Evolutionary conservation across 176 grass and related monocot species (phyloP).

Genomic region (Juncus effusus): DNA sequence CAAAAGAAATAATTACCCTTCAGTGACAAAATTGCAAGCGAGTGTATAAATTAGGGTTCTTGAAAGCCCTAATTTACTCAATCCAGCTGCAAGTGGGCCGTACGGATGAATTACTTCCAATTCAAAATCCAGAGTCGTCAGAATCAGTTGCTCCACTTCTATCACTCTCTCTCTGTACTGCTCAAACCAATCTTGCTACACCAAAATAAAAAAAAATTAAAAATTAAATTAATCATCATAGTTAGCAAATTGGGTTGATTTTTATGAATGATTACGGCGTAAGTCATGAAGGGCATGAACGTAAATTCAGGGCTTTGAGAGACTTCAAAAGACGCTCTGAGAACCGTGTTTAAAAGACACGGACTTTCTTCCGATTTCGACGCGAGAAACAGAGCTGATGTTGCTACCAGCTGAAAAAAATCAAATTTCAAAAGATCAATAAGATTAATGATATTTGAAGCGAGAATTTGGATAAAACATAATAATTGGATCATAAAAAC

Average conservation of each 20-base stretch:
- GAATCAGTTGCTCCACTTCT: conserved; percentile 75
- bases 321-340: conserved; percentile 72
- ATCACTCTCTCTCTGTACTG: conserved; percentile 69
- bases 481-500: neutral
- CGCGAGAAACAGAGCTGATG: conserved; percentile 70
- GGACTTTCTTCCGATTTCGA: conserved; percentile 77
- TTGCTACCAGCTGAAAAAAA: conserved; percentile 67
- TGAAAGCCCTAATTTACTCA: conserved; percentile 66
- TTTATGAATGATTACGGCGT: conserved; percentile 48
- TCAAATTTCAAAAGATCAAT: neutral
- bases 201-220: conserved; percentile 31
- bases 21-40: conserved; percentile 69
- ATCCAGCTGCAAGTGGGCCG: conserved; percentile 51
- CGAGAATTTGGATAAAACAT: neutral
- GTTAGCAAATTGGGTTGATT: neutral
- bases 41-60: conserved; percentile 53
- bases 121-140: conserved; percentile 89
- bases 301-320: conserved; percentile 64
- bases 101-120: conserved; percentile 88
- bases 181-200: conserved; percentile 74
- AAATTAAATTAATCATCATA: neutral
- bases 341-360: conserved; percentile 67
- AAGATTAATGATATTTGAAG: neutral
- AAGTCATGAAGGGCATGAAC: conserved; percentile 47
- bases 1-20: conserved; percentile 63